Conservation (phyloP, 2,329 filamentous ascomycete species). For the Fusarium xylarioides region DNA sequence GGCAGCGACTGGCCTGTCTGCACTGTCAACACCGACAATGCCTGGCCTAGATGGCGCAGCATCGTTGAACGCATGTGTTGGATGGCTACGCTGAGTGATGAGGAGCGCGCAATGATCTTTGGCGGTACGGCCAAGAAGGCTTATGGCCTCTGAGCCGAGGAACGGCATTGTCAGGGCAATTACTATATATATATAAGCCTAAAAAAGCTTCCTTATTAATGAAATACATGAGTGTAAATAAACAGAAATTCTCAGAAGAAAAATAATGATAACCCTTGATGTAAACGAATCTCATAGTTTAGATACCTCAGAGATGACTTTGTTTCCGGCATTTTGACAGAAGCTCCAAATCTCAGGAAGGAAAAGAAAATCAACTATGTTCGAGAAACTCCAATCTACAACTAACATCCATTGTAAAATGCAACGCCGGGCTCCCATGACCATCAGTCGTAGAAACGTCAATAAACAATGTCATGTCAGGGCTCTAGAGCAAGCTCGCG, state of each 20-base stretch:
- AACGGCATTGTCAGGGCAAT: neutral
- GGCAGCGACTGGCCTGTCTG: constrained; percentile 95
- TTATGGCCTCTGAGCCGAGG: constrained; percentile 62
- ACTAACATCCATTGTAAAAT: constrained; percentile 23
- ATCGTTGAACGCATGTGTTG: constrained; percentile 75
- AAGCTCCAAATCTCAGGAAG: neutral
- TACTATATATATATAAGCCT: neutral
- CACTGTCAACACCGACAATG: constrained; percentile 67
- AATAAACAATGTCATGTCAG: constrained; percentile 28
- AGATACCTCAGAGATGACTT: neutral
- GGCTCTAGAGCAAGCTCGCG: constrained; percentile 10
- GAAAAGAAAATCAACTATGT: neutral
- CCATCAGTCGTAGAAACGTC: constrained; percentile 14
- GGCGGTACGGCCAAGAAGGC: constrained; percentile 75
- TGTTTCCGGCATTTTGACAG: neutral
- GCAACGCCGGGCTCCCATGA: constrained; percentile 22
- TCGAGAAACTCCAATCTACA: constrained; percentile 11
- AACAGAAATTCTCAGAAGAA: neutral
- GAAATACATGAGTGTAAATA: neutral
- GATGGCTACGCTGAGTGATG: constrained; percentile 67
- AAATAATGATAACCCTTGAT: constrained; percentile 16
- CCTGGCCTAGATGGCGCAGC: constrained; percentile 80
- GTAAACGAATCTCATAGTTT: neutral
- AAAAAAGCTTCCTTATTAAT: neutral
- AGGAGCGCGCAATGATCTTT: constrained; percentile 75